These are phyloP conservation scores for Tinospora cordifolia DNA, from an alignment of 164 flowering plant genomes.

Conservation along the genomic window DNA sequence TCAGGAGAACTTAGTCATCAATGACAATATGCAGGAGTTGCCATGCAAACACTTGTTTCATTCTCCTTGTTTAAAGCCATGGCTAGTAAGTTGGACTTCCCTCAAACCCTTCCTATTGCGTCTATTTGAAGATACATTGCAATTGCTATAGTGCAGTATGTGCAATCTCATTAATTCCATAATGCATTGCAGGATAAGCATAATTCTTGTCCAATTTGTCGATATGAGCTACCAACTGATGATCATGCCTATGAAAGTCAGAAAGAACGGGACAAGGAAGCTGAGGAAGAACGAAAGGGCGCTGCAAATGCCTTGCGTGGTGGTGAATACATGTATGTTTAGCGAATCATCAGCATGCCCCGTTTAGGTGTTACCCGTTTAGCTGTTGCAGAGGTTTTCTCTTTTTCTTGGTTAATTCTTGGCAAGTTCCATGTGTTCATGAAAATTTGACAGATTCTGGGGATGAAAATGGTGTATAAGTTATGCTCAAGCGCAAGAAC, in stretches of 20 bases:
- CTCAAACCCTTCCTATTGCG: neutral
- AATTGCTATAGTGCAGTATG: too few species aligned
- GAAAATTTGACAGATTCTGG: too few species aligned
- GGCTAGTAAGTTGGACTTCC: constrained; percentile 62
- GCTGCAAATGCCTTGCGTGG: constrained; percentile 95
- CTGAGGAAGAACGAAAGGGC: constrained; percentile 83
- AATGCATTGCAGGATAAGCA: constrained; percentile 59
- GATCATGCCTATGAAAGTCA: constrained; percentile 84
- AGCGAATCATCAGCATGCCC: neutral
- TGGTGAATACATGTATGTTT: constrained; percentile 95
- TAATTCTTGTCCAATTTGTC: constrained; percentile 90
- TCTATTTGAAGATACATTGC: neutral
- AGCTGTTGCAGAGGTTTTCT: neutral
- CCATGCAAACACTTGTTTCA: constrained; percentile 96
- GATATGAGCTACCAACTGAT: constrained; percentile 83
- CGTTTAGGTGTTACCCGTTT: neutral
- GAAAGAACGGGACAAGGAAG: constrained; percentile 88
- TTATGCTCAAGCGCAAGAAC: too few species aligned
- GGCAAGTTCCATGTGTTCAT: too few species aligned
- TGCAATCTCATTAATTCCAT: neutral
- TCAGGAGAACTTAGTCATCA: constrained; percentile 55
- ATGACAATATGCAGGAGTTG: constrained; percentile 86
- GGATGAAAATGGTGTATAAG: too few species aligned
- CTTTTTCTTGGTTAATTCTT: neutral
- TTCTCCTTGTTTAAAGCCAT: constrained; percentile 85